phyloP scores from a whole-genome alignment of 2,329 filamentous ascomycete species.

The Ascochyta viciae-villosae region DNA sequence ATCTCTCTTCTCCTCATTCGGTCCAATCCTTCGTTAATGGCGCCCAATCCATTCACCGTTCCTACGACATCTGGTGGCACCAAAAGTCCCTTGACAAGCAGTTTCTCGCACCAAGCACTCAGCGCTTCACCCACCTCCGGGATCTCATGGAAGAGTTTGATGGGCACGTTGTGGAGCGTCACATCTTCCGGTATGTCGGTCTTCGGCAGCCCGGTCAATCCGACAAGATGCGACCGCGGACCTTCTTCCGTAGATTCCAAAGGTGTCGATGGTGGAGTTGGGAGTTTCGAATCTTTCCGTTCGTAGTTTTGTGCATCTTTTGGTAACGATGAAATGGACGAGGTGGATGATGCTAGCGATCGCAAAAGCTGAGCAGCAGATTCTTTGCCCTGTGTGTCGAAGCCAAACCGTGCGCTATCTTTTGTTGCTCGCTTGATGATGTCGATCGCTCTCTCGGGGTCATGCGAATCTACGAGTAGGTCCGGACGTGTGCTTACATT shows the following conservation, averaged over 20 bases:
- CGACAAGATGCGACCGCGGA: conserved; percentile 64
- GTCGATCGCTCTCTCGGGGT: conserved; percentile 69
- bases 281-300: conserved; percentile 21
- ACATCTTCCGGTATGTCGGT: conserved; percentile 53
- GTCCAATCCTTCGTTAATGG: conserved; percentile 73
- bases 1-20: conserved; percentile 70
- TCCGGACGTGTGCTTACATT: conserved; percentile 61
- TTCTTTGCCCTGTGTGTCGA: conserved; percentile 72
- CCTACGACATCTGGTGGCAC: conserved; percentile 70
- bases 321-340: conserved; percentile 15
- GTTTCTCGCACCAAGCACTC: conserved; percentile 70
- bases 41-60: conserved; percentile 67
- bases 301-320: conserved; percentile 18
- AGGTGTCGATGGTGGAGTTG: conserved; percentile 41
- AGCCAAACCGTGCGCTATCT: conserved; percentile 67
- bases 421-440: conserved; percentile 68
- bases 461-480: conserved; percentile 72
- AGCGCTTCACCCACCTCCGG: conserved; percentile 68
- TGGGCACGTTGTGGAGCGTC: conserved; percentile 70
- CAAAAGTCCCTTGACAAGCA: conserved; percentile 64
- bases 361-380: conserved; percentile 65
- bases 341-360: conserved; percentile 52
- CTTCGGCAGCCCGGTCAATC: conserved; percentile 72
- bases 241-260: conserved; percentile 33
- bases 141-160: conserved; percentile 77